These are phyloP conservation scores for Mycosarcoma maydis DNA, from an alignment of 1,284 basidiomycete species.

Conservation along the genomic window DNA sequence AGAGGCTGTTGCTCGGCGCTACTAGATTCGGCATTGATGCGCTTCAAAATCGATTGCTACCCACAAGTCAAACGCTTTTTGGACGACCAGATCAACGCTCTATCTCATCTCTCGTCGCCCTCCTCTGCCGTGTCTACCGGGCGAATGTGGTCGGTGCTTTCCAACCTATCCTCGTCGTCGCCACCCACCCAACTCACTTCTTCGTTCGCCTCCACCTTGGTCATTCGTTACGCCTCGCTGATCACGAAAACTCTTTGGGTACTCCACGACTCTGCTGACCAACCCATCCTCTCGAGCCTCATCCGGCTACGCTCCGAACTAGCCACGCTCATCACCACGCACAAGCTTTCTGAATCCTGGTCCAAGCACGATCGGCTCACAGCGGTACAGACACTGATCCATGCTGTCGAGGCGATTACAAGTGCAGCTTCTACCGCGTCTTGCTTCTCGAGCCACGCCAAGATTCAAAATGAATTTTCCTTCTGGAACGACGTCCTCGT, in stretches of 20 bases:
- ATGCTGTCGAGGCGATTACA: not conserved
- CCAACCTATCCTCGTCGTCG: slow-evolving; percentile 1
- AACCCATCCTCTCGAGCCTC: slow-evolving; percentile 17
- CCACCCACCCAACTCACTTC: not conserved
- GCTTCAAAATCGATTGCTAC: slow-evolving; percentile 55
- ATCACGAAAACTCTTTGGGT: slow-evolving; percentile 31
- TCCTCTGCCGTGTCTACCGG: not conserved
- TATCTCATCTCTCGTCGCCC: slow-evolving; percentile 17
- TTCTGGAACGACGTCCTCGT: slow-evolving; percentile 30
- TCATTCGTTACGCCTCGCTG: slow-evolving; percentile 22
- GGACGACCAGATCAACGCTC: slow-evolving; percentile 49
- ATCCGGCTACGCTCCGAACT: slow-evolving; percentile 13
- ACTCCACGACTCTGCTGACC: slow-evolving; percentile 10
- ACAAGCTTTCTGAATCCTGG: too few relatives aligned
- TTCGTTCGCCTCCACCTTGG: slow-evolving; percentile 1
- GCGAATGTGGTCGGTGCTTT: slow-evolving; percentile 9
- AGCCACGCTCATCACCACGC: slow-evolving; percentile 1
- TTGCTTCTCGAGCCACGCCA: slow-evolving; percentile 2
- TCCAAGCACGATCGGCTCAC: not conserved
- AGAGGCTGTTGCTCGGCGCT: slow-evolving; percentile 40
- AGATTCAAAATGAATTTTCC: slow-evolving; percentile 42
- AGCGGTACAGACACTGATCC: slow-evolving; percentile 1
- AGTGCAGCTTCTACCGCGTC: not conserved
- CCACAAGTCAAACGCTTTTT: slow-evolving; percentile 51
- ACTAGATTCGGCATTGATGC: slow-evolving; percentile 51